Conservation (phyloP, 2,329 filamentous ascomycete species). For the Dendrostoma leiphaemia region DNA sequence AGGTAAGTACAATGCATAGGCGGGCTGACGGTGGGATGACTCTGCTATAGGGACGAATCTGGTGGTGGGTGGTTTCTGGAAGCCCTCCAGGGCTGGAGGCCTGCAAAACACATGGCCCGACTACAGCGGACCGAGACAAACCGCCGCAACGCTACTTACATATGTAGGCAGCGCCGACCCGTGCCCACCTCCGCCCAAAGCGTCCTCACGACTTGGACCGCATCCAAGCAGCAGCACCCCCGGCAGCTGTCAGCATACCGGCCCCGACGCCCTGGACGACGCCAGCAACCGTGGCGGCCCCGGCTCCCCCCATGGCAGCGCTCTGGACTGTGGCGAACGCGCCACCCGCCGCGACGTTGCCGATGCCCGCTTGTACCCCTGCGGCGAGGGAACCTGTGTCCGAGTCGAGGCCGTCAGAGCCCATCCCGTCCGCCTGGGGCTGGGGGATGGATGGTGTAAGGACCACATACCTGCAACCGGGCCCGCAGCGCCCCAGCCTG, state of each 20-base stretch:
- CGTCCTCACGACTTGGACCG: neutral
- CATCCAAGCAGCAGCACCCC: neutral
- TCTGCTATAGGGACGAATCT: too few species aligned
- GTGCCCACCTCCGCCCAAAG: too few species aligned
- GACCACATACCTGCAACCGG: slow-evolving; percentile 14
- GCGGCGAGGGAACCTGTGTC: slow-evolving; percentile 23
- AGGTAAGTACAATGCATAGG: too few species aligned
- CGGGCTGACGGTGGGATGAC: too few species aligned
- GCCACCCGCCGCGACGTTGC: slow-evolving; percentile 21
- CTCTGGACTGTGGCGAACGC: slow-evolving; percentile 23
- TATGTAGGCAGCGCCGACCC: neutral
- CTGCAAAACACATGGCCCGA: too few species aligned
- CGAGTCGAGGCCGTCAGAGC: neutral
- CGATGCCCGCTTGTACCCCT: slow-evolving; percentile 11
- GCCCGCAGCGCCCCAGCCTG: slow-evolving; percentile 15
- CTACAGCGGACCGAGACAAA: too few species aligned
- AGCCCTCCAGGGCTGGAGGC: too few species aligned
- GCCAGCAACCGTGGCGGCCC: slow-evolving; percentile 11
- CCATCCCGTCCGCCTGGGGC: too few species aligned
- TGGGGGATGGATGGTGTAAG: neutral
- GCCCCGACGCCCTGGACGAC: slow-evolving; percentile 16
- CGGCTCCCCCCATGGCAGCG: slow-evolving; percentile 24
- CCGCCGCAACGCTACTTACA: too few species aligned
- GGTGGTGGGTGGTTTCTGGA: too few species aligned
- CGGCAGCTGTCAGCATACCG: neutral